A percentile compares a stretch with the other conserved stretches of the same genome.
Conservation (phyloP, 495 filamentous ascomycete genomes). For the Podospora pseudoanserina region DNA sequence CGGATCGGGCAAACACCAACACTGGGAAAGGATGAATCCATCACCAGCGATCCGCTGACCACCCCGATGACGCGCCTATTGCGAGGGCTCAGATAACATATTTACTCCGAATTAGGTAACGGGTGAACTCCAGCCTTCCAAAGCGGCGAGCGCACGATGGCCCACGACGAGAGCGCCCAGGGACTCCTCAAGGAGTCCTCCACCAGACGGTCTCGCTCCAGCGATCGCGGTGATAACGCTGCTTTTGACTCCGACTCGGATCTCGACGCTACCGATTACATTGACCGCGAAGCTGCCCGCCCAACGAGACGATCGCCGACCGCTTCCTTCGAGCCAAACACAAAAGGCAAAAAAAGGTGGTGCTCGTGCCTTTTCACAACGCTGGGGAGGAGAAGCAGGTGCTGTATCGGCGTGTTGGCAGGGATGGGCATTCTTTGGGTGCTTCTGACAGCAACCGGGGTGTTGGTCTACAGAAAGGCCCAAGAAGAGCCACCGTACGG, state of each 20-base stretch:
- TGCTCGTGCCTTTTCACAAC: conserved; percentile 20
- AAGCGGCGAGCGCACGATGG: conserved; percentile 7
- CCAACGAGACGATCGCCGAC: conserved; percentile 3
- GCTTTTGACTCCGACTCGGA: conserved; percentile 38
- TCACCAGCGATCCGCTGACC: not conserved
- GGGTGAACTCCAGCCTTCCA: not conserved
- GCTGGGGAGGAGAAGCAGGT: conserved; percentile 34
- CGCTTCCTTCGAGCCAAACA: conserved; percentile 7
- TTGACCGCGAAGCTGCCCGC: conserved; percentile 27
- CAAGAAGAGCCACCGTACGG: conserved; percentile 45
- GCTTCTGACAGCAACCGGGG: conserved; percentile 36
- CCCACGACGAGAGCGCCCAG: conserved; percentile 24
- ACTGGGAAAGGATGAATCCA: not conserved
- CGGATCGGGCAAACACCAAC: not conserved
- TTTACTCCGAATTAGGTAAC: not conserved
- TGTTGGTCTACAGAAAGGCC: conserved; percentile 43
- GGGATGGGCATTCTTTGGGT: conserved; percentile 32
- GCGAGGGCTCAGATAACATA: not conserved
- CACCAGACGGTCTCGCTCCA: conserved; percentile 25
- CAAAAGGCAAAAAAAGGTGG: conserved; percentile 14
- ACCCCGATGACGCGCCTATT: not conserved
- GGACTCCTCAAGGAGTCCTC: conserved; percentile 21
- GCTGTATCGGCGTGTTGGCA: conserved; percentile 31
- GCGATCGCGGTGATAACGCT: conserved; percentile 22
- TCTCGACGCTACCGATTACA: conserved; percentile 42